Conservation (phyloP, 345 rosid genomes). For the Populus euphratica region DNA sequence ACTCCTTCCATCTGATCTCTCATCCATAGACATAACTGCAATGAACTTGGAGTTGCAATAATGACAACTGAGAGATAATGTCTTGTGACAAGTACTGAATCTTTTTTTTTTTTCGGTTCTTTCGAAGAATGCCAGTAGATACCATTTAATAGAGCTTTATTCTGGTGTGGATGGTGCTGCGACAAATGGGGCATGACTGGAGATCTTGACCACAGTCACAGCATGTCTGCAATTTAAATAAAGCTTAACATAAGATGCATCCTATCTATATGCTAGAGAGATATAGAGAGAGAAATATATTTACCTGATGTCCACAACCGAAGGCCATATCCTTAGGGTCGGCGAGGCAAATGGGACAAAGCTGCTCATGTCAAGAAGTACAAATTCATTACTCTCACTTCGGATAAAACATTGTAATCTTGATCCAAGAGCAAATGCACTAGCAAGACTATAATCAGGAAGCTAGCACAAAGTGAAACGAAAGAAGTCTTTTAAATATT, state of each 20-base stretch:
- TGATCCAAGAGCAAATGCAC: not conserved
- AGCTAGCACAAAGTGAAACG: not conserved
- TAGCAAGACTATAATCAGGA: not conserved
- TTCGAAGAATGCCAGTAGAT: not conserved
- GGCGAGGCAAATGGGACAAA: constrained; percentile 31
- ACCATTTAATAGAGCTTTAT: constrained; percentile 22
- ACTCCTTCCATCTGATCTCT: not conserved
- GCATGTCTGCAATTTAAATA: constrained; percentile 27
- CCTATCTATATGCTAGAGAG: not conserved
- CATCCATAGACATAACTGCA: not conserved
- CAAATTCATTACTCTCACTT: not conserved
- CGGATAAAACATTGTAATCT: not conserved
- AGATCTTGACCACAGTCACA: constrained; percentile 32
- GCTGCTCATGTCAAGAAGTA: constrained; percentile 6
- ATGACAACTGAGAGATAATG: not conserved
- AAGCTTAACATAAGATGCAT: not conserved
- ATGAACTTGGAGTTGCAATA: not conserved
- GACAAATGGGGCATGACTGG: constrained; percentile 26
- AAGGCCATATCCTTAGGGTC: constrained; percentile 30
- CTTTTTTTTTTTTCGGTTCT: not conserved
- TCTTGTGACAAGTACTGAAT: not conserved
- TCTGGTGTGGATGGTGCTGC: constrained; percentile 24
- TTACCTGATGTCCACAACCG: constrained; percentile 36
- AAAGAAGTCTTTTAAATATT: not conserved
- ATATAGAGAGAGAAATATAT: not conserved